phyloP scores from a whole-genome alignment of 1,139 yeast species.

The Candida gigantensis region DNA sequence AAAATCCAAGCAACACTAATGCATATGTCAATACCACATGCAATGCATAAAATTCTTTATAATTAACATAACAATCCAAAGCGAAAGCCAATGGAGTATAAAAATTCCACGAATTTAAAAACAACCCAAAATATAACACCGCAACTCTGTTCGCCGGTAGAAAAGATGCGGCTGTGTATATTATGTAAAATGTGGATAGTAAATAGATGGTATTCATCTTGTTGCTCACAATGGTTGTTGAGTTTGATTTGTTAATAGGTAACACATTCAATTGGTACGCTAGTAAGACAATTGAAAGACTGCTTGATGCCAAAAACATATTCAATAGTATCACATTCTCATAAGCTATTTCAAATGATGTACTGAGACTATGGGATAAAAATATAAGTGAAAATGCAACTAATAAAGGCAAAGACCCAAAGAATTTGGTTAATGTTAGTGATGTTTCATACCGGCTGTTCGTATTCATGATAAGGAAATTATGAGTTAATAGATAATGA shows the following conservation, averaged over 20 bases:
- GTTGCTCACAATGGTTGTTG: background rate
- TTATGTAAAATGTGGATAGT: constrained; percentile 8
- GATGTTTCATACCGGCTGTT: constrained; percentile 5
- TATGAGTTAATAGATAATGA: background rate
- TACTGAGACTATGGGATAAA: constrained; percentile 20
- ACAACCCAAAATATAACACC: constrained; percentile 27
- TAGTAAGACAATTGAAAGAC: constrained; percentile 7
- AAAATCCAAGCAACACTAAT: constrained; percentile 11
- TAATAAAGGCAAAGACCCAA: constrained; percentile 31
- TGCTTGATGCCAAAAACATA: constrained; percentile 9
- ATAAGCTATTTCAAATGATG: constrained; percentile 3
- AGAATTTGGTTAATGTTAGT: constrained; percentile 2
- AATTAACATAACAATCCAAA: constrained; percentile 21
- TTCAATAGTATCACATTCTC: constrained; percentile 8
- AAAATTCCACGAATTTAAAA: constrained; percentile 27
- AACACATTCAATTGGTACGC: constrained; percentile 8
- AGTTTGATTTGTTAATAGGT: constrained; percentile 5
- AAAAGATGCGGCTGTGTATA: constrained; percentile 19
- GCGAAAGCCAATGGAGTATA: constrained; percentile 28
- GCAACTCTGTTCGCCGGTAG: constrained; percentile 25
- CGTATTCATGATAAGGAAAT: background rate
- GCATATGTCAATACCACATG: constrained; percentile 11
- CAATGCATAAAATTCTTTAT: constrained; percentile 5
- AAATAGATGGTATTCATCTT: constrained; percentile 6
- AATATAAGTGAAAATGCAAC: constrained; percentile 29